Evolutionary conservation across 2,329 filamentous ascomycete species (phyloP).

Genomic region (Stagonosporopsis vannaccii): DNA sequence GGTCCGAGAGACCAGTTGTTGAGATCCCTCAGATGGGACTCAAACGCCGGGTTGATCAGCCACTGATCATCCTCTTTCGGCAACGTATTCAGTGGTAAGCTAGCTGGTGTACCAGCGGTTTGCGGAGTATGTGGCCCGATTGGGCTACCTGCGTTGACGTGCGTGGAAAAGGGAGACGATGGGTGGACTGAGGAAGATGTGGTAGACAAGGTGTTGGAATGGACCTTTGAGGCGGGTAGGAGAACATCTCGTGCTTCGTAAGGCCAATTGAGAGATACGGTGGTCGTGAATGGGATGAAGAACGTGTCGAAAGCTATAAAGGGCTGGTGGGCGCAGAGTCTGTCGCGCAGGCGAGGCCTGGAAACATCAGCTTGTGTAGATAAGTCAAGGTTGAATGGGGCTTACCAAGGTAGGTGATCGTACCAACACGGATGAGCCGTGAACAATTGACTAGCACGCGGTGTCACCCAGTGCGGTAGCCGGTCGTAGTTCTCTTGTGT

Average conservation of each 20-base stretch:
- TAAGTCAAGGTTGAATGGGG: not conserved
- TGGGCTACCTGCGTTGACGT: conserved; percentile 40
- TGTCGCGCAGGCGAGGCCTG: conserved; percentile 74
- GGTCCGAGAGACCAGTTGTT: conserved; percentile 84
- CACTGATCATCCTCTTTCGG: conserved; percentile 63
- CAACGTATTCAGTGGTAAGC: conserved; percentile 13
- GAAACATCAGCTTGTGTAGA: conserved; percentile 19
- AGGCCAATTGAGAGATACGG: conserved; percentile 81
- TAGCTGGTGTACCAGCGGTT: conserved; percentile 29
- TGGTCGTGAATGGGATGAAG: conserved; percentile 82
- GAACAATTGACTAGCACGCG: conserved; percentile 70
- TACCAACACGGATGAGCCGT: conserved; percentile 80
- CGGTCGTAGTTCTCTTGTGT: conserved; percentile 80
- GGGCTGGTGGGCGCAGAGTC: conserved; percentile 62
- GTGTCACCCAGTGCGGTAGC: conserved; percentile 75
- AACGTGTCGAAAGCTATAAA: conserved; percentile 78
- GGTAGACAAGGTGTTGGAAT: conserved; percentile 27
- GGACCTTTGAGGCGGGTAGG: conserved; percentile 53
- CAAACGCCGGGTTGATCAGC: conserved; percentile 86
- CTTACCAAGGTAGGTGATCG: conserved; percentile 77
- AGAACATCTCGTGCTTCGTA: conserved; percentile 78
- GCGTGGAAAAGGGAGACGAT: conserved; percentile 40
- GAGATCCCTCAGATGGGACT: conserved; percentile 75
- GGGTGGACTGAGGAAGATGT: conserved; percentile 34
- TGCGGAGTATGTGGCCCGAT: conserved; percentile 34